phyloP scores from a whole-genome alignment of 208 protist species.

The Acanthamoeba healyi region DNA sequence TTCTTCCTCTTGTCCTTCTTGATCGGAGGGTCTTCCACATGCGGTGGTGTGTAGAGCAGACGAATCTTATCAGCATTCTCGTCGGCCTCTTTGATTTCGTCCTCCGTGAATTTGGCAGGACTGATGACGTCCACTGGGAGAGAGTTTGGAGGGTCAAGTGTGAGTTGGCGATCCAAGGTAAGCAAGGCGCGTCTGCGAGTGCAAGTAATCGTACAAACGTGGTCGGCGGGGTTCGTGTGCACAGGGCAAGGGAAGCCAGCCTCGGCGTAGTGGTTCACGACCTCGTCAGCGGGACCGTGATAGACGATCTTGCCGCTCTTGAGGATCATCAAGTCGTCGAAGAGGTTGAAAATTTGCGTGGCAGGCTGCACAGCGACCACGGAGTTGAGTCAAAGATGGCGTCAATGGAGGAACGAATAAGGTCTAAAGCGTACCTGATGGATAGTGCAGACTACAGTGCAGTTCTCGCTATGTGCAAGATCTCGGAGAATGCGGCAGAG shows the following conservation, averaged over 20 bases:
- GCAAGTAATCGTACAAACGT: constrained; percentile 58
- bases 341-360: constrained; percentile 76
- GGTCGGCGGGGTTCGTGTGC: constrained; percentile 79
- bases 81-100: constrained; percentile 31
- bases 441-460: constrained; percentile 77
- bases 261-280: constrained; percentile 53
- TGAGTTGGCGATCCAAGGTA: too few relatives aligned
- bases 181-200: too few relatives aligned
- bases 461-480: constrained; percentile 41
- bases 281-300: constrained; percentile 63
- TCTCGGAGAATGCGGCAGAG: constrained; percentile 50
- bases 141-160: neutral
- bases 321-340: constrained; percentile 77
- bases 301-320: constrained; percentile 69
- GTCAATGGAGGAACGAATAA: neutral
- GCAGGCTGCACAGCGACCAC: constrained; percentile 77
- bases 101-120: constrained; percentile 9
- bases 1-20: neutral
- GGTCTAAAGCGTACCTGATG: constrained; percentile 16
- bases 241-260: constrained; percentile 75
- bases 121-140: constrained; percentile 64
- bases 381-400: neutral
- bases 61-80: constrained; percentile 49
- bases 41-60: neutral
- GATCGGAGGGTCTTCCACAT: neutral